Evolutionary conservation across 129 eudicot species (phyloP).

Genomic region (Escallonia rubra): DNA sequence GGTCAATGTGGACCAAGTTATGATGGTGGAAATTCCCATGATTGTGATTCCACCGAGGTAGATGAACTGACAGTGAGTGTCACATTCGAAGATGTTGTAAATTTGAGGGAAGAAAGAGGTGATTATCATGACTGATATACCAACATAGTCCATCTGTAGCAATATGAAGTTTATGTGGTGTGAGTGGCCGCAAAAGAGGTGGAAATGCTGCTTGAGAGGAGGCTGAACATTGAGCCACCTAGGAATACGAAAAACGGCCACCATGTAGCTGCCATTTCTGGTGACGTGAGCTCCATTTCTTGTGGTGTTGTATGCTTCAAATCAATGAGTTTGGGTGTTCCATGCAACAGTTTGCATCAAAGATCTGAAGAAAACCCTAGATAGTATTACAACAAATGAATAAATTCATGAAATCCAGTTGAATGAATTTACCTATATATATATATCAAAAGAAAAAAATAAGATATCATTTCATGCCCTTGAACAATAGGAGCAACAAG

Average conservation of each 20-base stretch:
- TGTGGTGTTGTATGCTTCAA: slow-evolving; percentile 39
- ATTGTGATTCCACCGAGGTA: slow-evolving; percentile 69
- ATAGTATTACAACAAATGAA: too few species aligned
- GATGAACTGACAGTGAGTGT: slow-evolving; percentile 65
- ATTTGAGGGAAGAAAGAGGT: slow-evolving; percentile 95
- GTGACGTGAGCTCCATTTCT: slow-evolving; percentile 26
- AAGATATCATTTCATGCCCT: too few species aligned
- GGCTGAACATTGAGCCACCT: slow-evolving; percentile 89
- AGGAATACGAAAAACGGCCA: slow-evolving; percentile 91
- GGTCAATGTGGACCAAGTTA: too few species aligned
- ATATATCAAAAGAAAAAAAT: too few species aligned
- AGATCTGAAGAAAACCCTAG: too few species aligned
- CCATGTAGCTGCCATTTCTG: slow-evolving; percentile 28
- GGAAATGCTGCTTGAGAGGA: slow-evolving; percentile 81
- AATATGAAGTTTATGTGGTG: slow-evolving; percentile 45
- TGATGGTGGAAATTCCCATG: slow-evolving; percentile 67
- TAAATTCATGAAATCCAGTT: too few species aligned
- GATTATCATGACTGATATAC: slow-evolving; percentile 85
- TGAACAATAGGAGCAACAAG: too few species aligned
- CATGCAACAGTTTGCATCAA: slow-evolving; percentile 34
- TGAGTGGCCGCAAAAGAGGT: slow-evolving; percentile 93
- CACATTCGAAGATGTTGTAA: slow-evolving; percentile 79
- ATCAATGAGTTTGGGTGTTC: slow-evolving; percentile 48
- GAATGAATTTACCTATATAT: too few species aligned
- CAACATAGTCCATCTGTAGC: slow-evolving; percentile 66